Base-by-base conservation (phyloP, 1,139 yeast species). In the Tardiomyces digboiensis region DNA sequence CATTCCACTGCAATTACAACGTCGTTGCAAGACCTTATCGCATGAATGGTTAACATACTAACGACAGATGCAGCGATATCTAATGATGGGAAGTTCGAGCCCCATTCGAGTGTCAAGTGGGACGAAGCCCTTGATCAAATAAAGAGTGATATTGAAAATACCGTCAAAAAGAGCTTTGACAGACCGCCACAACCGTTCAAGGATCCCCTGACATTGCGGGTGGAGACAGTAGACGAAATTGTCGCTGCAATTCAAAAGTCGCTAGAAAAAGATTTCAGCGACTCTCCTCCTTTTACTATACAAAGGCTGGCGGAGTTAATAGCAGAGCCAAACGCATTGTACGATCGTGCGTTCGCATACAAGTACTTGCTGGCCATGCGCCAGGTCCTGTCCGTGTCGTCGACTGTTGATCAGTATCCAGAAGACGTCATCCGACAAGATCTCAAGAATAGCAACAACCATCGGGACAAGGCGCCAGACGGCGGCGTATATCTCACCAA, bases 211-310 rank as follows among this genome's bases (percentile, higher is more conserved):
- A 53, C 59, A 1, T 50, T 46, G 14, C 49, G 48, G 29, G 39
- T 46, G 5, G 43, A 55, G 22, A 52, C 64, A 1, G 47, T 60
- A 1, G 52, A 50, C 3, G 49, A 53, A 13, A 50, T 56, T 44
- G 46, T 47, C 2, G 40, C 37, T n/a, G 51, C 56, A 7, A 49
- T 68, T 10, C 44, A 56, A 14, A 41, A 45, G 1, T 50, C 55
- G 21, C 52, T 74, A 33, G 36, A 16, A 45, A 1, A 48, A 42
- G 2, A 56, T 55, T 36, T 76, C 74, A 51, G 46, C 1, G 49
- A 52, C 1, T 47, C 57, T 1, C 81, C 85, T 1, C 87, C 86
- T 0, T 80, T 78, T 57, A 80, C 85, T 0, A 55, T 78, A 1
- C 67, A 70, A 41, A 59, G 87, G 44, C 52, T 80, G 7, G 72